Evolutionary conservation across 306 rosid species (phyloP).

Genomic region (Casuarina cunninghamiana): DNA sequence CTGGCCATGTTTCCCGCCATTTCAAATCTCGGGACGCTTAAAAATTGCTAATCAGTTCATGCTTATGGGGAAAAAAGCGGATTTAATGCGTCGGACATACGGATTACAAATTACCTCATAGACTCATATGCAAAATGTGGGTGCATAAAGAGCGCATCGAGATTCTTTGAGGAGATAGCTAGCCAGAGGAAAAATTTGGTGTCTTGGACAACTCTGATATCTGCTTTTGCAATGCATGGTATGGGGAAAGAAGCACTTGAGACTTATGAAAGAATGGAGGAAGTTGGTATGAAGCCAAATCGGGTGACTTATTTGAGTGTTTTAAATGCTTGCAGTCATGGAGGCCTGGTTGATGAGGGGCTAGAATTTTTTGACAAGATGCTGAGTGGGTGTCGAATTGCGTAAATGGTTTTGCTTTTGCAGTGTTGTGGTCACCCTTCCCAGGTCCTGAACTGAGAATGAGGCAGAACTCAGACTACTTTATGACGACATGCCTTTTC

Average conservation of each 20-base stretch:
- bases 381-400: slow-evolving; percentile 44
- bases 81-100: slow-evolving; percentile 50
- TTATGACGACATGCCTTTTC: too few species aligned
- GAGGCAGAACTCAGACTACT: too few species aligned
- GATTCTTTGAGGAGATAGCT: slow-evolving; percentile 50
- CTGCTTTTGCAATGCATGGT: slow-evolving; percentile 69
- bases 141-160: slow-evolving; percentile 53
- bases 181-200: slow-evolving; percentile 53
- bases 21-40: slow-evolving; percentile 56
- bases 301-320: slow-evolving; percentile 57
- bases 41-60: slow-evolving; percentile 54
- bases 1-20: slow-evolving; percentile 58
- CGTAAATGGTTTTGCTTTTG: neutral
- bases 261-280: slow-evolving; percentile 53
- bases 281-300: slow-evolving; percentile 57
- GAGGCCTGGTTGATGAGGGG: slow-evolving; percentile 76
- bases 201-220: slow-evolving; percentile 67
- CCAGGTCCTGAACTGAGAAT: too few species aligned
- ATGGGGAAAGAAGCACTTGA: slow-evolving; percentile 59
- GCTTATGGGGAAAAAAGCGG: slow-evolving; percentile 70
- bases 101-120: slow-evolving; percentile 57
- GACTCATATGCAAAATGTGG: slow-evolving; percentile 80
- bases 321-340: slow-evolving; percentile 73
- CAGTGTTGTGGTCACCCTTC: too few species aligned
- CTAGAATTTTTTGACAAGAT: slow-evolving; percentile 55